Evolutionary conservation across 2,329 filamentous ascomycete genomes (phyloP), one percentile per base, ranked within the genome.

Genomic region (Trichoderma cornu-damae): DNA sequence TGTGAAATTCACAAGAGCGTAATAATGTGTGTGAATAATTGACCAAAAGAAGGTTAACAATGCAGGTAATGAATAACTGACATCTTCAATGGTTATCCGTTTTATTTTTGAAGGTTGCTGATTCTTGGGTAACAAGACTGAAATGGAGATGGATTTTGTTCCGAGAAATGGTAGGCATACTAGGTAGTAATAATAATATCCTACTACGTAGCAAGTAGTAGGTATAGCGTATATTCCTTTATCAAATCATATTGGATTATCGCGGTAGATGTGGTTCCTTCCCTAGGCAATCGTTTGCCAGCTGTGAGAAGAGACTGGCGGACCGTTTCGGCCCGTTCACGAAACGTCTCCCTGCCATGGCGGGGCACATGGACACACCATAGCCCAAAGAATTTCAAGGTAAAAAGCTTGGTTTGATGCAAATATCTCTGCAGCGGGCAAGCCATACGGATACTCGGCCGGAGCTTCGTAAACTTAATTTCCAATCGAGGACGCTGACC

Each of bases 371-470:
- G n/a, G n/a, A n/a, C n/a, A n/a, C n/a, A n/a, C 44, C 26, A 11
- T 35, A 22, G 9, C 43, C 43, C 44, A 49, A 48, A 48, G 57
- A 47, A 59, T 52, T 59, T 52, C 50, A 30, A 34, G 14, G 26
- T 24, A 42, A 46, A 58, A 40, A n/a, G n/a, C n/a, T 24, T 40
- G 24, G 44, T 53, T n/a, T 32, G 35, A 42, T 37, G 37, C 34
- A 30, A 49, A 49, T 7, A 49, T 26, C 34, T 57, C 44, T 20
- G 26, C 12, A 49, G 35, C 26, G 35, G 44, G 35, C 44, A 48
- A 42, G 52, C 22, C 30, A 11, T 28, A 20, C 24, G 26, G 22
- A 28, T 35, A 11, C 12, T 38, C 12, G 14, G 34, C 34, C 42
- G 43, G 24, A 47, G 30, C 16, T 34, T 26, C 32, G n/a, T 1